A percentile compares a stretch with the other conserved stretches of the same genome.
These are phyloP conservation scores for Talaromyces sp. DNA, from an alignment of 2,329 filamentous ascomycete species.

Conservation along the genomic window DNA sequence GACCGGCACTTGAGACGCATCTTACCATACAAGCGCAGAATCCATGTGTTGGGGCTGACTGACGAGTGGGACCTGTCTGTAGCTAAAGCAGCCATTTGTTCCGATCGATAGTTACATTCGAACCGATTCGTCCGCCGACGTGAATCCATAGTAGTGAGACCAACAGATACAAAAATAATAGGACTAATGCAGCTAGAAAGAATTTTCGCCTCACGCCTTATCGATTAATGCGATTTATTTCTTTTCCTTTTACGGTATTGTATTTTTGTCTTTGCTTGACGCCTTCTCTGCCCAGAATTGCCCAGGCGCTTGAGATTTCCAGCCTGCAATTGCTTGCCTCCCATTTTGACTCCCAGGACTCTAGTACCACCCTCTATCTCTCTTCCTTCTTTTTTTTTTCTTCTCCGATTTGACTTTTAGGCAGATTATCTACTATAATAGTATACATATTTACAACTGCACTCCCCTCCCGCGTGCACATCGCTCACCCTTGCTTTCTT, in stretches of 20 bases:
- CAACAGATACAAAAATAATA: neutral
- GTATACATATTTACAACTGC: slow-evolving; percentile 1
- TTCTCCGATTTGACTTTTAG: neutral
- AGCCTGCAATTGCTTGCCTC: no score
- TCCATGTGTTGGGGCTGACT: neutral
- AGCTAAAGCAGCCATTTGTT: neutral
- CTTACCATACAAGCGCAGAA: neutral
- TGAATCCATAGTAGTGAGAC: neutral
- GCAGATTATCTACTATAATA: neutral
- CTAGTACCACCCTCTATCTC: neutral
- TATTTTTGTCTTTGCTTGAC: neutral
- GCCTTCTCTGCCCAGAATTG: no score
- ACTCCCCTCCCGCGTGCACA: neutral
- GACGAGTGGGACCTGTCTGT: neutral
- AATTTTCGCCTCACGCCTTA: neutral
- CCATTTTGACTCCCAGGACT: no score
- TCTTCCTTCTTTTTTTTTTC: neutral
- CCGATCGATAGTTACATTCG: neutral
- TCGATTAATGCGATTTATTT: neutral
- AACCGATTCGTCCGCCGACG: neutral
- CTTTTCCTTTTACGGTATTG: neutral
- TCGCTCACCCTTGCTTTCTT: neutral
- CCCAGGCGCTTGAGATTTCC: no score
- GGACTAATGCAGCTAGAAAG: neutral
- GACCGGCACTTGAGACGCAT: neutral